These are phyloP conservation scores for Botryosphaeria dothidea DNA, from an alignment of 2,329 filamentous ascomycete genomes.

Conservation along the genomic window DNA sequence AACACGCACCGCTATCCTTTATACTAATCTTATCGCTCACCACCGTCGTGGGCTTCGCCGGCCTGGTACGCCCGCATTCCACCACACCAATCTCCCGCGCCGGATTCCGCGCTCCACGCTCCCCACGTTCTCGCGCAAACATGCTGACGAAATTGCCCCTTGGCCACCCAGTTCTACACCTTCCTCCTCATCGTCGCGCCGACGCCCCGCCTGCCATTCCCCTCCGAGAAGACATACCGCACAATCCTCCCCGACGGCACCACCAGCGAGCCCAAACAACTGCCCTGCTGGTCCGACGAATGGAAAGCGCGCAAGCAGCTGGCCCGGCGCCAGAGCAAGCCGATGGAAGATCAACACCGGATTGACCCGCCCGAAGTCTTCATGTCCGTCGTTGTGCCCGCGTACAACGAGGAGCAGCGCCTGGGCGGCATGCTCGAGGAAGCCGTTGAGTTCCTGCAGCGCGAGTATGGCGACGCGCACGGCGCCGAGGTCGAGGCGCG, in stretches of 20 bases:
- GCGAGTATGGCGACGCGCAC: slow-evolving; percentile 64
- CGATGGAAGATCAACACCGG: slow-evolving; percentile 50
- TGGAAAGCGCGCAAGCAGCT: slow-evolving; percentile 60
- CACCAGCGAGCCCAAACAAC: slow-evolving; percentile 53
- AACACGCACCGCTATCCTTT: slow-evolving; percentile 16
- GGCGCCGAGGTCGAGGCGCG: slow-evolving; percentile 18
- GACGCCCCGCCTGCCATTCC: slow-evolving; percentile 69
- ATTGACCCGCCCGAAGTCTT: slow-evolving; percentile 79
- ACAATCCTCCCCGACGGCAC: slow-evolving; percentile 69
- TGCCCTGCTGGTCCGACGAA: slow-evolving; percentile 90
- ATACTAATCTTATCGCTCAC: slow-evolving; percentile 16
- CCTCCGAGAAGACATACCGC: slow-evolving; percentile 82
- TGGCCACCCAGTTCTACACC: slow-evolving; percentile 59
- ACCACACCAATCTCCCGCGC: not conserved
- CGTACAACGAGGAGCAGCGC: slow-evolving; percentile 90
- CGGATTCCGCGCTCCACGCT: not conserved
- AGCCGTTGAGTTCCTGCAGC: slow-evolving; percentile 82
- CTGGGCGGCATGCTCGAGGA: slow-evolving; percentile 85
- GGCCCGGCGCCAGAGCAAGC: slow-evolving; percentile 33
- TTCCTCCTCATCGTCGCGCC: slow-evolving; percentile 76
- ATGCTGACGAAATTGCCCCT: no score
- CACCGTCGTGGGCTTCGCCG: slow-evolving; percentile 9
- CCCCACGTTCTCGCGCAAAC: not conserved
- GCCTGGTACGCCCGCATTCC: slow-evolving; percentile 16
- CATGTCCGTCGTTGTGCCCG: slow-evolving; percentile 89